Percentiles rank a stretch among this genome's conserved stretches.
phyloP scores from a whole-genome alignment of 2,329 filamentous ascomycete genomes.

The Iodosphaeria phyllophila region DNA sequence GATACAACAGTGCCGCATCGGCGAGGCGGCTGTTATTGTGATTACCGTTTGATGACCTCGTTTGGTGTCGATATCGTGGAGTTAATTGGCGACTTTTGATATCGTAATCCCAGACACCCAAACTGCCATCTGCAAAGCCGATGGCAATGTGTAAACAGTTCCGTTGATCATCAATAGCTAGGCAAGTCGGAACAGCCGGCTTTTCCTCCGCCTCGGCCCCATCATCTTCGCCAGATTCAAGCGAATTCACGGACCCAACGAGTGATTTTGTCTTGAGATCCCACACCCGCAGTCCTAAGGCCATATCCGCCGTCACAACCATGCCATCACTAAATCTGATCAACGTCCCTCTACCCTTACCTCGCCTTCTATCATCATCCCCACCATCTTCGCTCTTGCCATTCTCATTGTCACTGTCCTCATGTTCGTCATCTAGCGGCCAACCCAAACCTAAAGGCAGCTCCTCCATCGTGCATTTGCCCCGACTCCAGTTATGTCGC shows the following conservation, averaged over 20 bases:
- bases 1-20: conserved; percentile 51
- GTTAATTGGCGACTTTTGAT: conserved; percentile 22
- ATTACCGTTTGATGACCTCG: conserved; percentile 42
- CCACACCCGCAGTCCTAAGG: conserved; percentile 62
- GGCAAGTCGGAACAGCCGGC: conserved; percentile 48
- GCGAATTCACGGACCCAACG: conserved; percentile 29
- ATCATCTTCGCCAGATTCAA: conserved; percentile 13
- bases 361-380: background rate
- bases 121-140: conserved; percentile 55
- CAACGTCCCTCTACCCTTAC: conserved; percentile 35
- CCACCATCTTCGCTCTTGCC: background rate
- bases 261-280: conserved; percentile 43
- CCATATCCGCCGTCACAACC: conserved; percentile 56
- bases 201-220: conserved; percentile 8
- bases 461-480: conserved; percentile 64
- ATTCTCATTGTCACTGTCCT: background rate
- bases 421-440: conserved; percentile 3
- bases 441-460: conserved; percentile 26
- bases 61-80: conserved; percentile 36
- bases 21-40: too few species aligned
- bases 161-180: conserved; percentile 46
- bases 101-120: conserved; percentile 48
- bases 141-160: conserved; percentile 40
- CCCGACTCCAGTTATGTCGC: conserved; percentile 77
- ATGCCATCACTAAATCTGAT: conserved; percentile 63